Percentiles rank a stretch among this genome's conserved stretches.
Conservation (phyloP, 805 yeast species). For the Metschnikowia bowlesiae region DNA sequence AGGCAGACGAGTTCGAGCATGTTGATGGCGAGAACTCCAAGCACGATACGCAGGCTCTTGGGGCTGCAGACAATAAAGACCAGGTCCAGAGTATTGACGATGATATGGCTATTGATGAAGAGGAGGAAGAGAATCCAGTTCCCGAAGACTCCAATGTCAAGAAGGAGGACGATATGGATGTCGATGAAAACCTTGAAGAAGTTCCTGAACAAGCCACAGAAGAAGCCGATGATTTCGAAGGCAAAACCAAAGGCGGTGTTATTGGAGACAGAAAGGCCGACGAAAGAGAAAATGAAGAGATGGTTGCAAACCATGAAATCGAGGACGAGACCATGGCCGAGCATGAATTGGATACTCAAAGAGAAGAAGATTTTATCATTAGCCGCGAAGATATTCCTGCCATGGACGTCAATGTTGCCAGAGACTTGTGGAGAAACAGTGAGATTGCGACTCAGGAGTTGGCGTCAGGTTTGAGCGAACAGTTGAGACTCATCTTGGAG, state of each 20-base stretch:
- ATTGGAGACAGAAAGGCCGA: conserved; percentile 43
- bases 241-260: conserved; percentile 47
- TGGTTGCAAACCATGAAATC: conserved; percentile 22
- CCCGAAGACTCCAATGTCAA: conserved; percentile 23
- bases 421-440: conserved; percentile 75
- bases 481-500: conserved; percentile 83
- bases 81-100: conserved; percentile 74
- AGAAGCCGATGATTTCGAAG: conserved; percentile 41
- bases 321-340: conserved; percentile 19
- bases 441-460: conserved; percentile 84
- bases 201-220: conserved; percentile 21
- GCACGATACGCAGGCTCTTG: conserved; percentile 85
- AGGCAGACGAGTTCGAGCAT: conserved; percentile 85
- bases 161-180: conserved; percentile 25
- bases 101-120: conserved; percentile 78
- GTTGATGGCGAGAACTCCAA: conserved; percentile 75
- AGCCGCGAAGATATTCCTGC: conserved; percentile 37
- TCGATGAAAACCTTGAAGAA: conserved; percentile 27
- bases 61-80: conserved; percentile 73
- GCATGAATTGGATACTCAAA: conserved; percentile 9
- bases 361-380: conserved; percentile 18
- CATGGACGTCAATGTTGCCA: conserved; percentile 59
- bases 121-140: conserved; percentile 26
- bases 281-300: conserved; percentile 13
- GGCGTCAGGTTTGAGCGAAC: conserved; percentile 86